A percentile compares a stretch with the other conserved stretches of the same genome.
phyloP scores from a whole-genome alignment of 2,329 filamentous ascomycete genomes.

The Aspergillus sp. region DNA sequence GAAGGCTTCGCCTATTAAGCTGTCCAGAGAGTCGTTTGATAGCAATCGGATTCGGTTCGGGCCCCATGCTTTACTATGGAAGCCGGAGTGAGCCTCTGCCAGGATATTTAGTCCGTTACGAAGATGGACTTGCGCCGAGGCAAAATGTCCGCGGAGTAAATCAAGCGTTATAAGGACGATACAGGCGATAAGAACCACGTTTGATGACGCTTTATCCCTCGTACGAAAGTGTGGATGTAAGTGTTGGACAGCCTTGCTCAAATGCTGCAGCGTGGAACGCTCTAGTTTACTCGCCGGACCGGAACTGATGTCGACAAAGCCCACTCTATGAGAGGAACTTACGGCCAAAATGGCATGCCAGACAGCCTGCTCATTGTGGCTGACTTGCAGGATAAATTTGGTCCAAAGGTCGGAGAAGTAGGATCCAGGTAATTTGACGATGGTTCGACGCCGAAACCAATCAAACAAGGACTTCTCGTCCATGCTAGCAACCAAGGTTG shows the following conservation, averaged over 20 bases:
- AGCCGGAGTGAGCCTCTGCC: neutral
- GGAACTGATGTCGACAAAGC: slow-evolving; percentile 13
- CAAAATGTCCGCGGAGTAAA: slow-evolving; percentile 34
- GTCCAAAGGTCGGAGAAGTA: slow-evolving; percentile 42
- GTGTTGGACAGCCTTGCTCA: slow-evolving; percentile 35
- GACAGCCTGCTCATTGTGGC: slow-evolving; percentile 40
- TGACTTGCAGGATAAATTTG: slow-evolving; percentile 40
- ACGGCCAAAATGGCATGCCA: slow-evolving; percentile 45
- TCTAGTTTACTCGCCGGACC: slow-evolving; percentile 20
- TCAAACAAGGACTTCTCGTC: slow-evolving; percentile 28
- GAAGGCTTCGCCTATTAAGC: slow-evolving; percentile 25
- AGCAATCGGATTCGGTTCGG: neutral
- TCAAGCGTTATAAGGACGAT: slow-evolving; percentile 45
- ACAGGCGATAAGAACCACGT: slow-evolving; percentile 44
- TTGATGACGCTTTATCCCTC: slow-evolving; percentile 28
- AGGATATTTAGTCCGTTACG: slow-evolving; percentile 32
- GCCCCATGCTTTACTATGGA: too few relatives aligned
- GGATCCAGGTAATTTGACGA: slow-evolving; percentile 35
- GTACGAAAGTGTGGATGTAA: slow-evolving; percentile 29
- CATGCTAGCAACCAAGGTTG: neutral
- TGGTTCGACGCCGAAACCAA: slow-evolving; percentile 27
- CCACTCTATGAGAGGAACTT: slow-evolving; percentile 35
- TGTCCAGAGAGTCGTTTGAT: slow-evolving; percentile 19
- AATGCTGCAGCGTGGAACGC: slow-evolving; percentile 37
- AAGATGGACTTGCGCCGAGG: slow-evolving; percentile 29